Base-by-base conservation (phyloP, 2,329 filamentous ascomycete species). In the Clarireedia sp. region DNA sequence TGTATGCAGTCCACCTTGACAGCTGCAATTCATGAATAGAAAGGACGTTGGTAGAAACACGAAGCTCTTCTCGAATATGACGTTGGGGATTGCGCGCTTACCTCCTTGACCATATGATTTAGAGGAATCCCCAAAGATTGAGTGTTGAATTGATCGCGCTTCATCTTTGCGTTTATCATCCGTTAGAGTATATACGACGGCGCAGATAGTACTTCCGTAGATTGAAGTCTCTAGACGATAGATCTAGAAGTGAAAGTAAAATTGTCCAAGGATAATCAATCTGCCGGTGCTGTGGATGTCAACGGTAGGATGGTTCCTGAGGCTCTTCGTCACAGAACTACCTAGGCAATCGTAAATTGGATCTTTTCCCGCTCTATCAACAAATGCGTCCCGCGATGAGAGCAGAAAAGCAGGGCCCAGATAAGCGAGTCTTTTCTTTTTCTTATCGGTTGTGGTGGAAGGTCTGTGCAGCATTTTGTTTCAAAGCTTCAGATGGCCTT, bases 81-180 rank as follows among this genome's bases (percentile, higher is more conserved):
- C 9, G 10, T 6, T 40, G 17, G 24, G 29, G 41, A 14, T 43
- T 52, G 38, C 47, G 46, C 46, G 40, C 33, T 53, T 76, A 89
- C 86, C 79, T 87, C 75, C 69, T 89, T 89, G 59, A 90, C 80
- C 59, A 75, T 75, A 54, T 73, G 75, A 67, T 90, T 83, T 47
- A 88, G 76, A 37, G 77, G 75, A 47, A 73, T 71, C 59, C 86
- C 86, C 51, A 91, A 78, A 58, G 87, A 88, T 71, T 87, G 82
- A 60, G 78, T 68, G 65, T 83, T 82, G 66, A 72, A 81, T 50
- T 71, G 69, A 67, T 85, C 81, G 64, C 81, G 78, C 49, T 68
- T 68, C 56, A 64, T 61, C 36, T 41, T 58, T 44, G 60, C 29
- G 19, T 21, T 21, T 9, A 53, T 49, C 52, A 60, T 50, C 12